phyloP scores from a whole-genome alignment of 331 rosid genomes.

The Phaseolus coccineus region DNA sequence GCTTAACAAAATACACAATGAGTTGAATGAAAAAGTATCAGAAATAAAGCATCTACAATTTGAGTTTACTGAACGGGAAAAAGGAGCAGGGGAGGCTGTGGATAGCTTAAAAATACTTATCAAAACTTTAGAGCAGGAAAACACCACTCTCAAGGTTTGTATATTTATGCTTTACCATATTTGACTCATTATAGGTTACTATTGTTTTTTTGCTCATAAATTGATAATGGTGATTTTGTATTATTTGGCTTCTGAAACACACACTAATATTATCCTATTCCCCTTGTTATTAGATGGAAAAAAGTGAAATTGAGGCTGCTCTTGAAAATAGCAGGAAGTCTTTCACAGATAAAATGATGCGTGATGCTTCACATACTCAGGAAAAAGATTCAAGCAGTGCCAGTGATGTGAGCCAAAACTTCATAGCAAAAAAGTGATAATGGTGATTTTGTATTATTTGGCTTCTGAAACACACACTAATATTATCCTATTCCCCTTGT shows the following conservation, averaged over 20 bases:
- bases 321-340: slow-evolving; percentile 55
- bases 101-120: slow-evolving; percentile 62
- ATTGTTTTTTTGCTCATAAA: background rate
- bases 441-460: background rate
- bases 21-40: slow-evolving; percentile 65
- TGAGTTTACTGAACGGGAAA: slow-evolving; percentile 60
- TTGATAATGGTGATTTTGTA: background rate
- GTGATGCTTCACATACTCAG: slow-evolving; percentile 50
- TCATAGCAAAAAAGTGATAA: background rate
- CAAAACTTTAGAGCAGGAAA: slow-evolving; percentile 73
- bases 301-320: slow-evolving; percentile 67
- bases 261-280: slow-evolving; percentile 19
- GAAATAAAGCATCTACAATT: slow-evolving; percentile 63
- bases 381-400: slow-evolving; percentile 46
- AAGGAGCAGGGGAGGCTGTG: slow-evolving; percentile 46
- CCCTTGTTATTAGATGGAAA: slow-evolving; percentile 59
- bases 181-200: background rate
- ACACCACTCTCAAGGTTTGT: slow-evolving; percentile 71
- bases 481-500: slow-evolving; percentile 16
- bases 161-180: slow-evolving; percentile 16
- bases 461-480: background rate
- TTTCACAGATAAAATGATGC: slow-evolving; percentile 40
- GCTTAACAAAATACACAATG: slow-evolving; percentile 51
- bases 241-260: slow-evolving; percentile 7
- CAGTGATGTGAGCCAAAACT: slow-evolving; percentile 56